Percentiles rank a stretch among this genome's conserved stretches.
Evolutionary conservation across 2,329 filamentous ascomycete species (phyloP).

Genomic region (Elsinoe australis): DNA sequence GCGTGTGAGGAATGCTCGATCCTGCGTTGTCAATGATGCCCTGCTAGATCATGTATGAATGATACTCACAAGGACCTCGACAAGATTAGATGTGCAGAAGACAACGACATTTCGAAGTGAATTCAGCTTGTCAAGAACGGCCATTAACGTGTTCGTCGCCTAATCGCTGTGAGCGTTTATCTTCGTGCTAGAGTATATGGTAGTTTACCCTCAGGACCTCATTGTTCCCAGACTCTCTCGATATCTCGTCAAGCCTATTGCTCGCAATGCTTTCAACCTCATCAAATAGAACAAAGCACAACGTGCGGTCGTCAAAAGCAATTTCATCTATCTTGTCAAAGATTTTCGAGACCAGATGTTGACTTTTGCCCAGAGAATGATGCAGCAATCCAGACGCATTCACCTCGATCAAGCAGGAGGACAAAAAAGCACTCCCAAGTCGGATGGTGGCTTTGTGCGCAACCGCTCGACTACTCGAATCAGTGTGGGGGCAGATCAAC

Average conservation of each 20-base stretch:
- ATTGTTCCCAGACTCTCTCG: too few relatives aligned
- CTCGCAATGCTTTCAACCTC: constrained; percentile 45
- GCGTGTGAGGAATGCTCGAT: not conserved
- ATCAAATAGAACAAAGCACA: constrained; percentile 43
- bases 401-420: constrained; percentile 38
- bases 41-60: not conserved
- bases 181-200: too few relatives aligned
- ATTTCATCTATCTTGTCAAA: constrained; percentile 35
- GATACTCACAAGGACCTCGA: not conserved
- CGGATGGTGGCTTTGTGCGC: constrained; percentile 46
- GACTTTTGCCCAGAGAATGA: constrained; percentile 44
- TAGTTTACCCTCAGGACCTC: constrained; percentile 43
- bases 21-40: not conserved
- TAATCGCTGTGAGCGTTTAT: constrained; percentile 16
- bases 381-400: constrained; percentile 40
- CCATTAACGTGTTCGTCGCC: not conserved
- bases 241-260: constrained; percentile 36
- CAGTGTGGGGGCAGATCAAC: constrained; percentile 10
- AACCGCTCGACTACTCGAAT: constrained; percentile 26
- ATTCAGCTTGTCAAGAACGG: not conserved
- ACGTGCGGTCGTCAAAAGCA: constrained; percentile 34
- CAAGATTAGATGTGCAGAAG: not conserved
- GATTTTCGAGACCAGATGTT: constrained; percentile 36
- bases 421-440: constrained; percentile 32
- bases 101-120: not conserved